Percentiles rank a stretch among this genome's conserved stretches.
These are phyloP conservation scores for Hypoxylon lienhwacheense DNA, from an alignment of 495 filamentous ascomycete species.

Conservation along the genomic window DNA sequence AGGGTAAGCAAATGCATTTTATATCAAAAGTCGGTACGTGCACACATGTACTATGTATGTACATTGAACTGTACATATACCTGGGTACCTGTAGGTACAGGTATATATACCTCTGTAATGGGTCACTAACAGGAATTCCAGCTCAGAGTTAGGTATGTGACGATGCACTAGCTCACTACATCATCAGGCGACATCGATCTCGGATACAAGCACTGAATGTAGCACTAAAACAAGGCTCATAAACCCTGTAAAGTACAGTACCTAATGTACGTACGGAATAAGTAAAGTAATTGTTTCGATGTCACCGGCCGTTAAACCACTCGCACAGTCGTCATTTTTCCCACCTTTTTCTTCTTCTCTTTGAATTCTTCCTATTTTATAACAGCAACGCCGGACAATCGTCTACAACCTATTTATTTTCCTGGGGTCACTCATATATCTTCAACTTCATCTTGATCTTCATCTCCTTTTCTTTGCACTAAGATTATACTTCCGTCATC, in stretches of 20 bases:
- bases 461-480: too few relatives aligned
- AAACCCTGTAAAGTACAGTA: slow-evolving; percentile 29
- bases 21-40: too few relatives aligned
- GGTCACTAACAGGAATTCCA: slow-evolving; percentile 2
- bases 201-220: slow-evolving; percentile 20
- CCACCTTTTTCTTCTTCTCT: slow-evolving; percentile 31
- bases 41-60: too few relatives aligned
- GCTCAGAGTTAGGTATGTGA: slow-evolving; percentile 16
- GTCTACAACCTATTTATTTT: slow-evolving; percentile 8
- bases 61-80: too few relatives aligned
- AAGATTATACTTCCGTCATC: too few relatives aligned
- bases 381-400: slow-evolving; percentile 12
- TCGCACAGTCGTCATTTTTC: slow-evolving; percentile 36
- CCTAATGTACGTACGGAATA: slow-evolving; percentile 12
- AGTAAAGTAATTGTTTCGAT: slow-evolving; percentile 33
- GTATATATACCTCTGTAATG: background rate
- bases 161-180: slow-evolving; percentile 27
- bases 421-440: background rate
- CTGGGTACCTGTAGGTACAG: too few relatives aligned
- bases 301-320: slow-evolving; percentile 25
- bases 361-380: slow-evolving; percentile 24
- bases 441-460: background rate
- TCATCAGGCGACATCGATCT: slow-evolving; percentile 37
- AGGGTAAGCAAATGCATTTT: too few relatives aligned
- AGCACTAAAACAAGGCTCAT: slow-evolving; percentile 24